Evolutionary conservation across 495 filamentous ascomycete genomes (phyloP).

Genomic region (Annulohypoxylon moriforme): DNA sequence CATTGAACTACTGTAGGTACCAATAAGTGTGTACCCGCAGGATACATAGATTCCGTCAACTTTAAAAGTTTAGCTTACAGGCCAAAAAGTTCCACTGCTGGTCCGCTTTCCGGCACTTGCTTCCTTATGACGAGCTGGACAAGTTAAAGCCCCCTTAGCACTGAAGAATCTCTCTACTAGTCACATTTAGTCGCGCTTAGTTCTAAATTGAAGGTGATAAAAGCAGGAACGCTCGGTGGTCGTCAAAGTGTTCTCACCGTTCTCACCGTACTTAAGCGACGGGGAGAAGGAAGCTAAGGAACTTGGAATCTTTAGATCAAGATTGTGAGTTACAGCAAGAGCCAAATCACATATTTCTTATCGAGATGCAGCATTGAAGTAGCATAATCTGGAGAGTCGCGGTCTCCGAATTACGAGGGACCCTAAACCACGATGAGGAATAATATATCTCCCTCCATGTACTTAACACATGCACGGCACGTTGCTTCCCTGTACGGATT

Average conservation of each 20-base stretch:
- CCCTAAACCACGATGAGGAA: conserved; percentile 32
- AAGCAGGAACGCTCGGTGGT: conserved; percentile 28
- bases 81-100: conserved; percentile 16
- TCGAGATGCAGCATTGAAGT: not conserved
- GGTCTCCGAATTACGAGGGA: conserved; percentile 2
- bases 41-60: conserved; percentile 5
- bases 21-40: not conserved
- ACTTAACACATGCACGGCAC: conserved; percentile 28
- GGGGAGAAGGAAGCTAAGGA: not conserved
- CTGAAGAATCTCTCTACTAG: conserved; percentile 5
- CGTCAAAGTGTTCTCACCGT: conserved; percentile 3
- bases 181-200: not conserved
- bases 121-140: conserved; percentile 21
- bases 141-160: conserved; percentile 3
- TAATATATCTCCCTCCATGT: conserved; percentile 27
- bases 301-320: not conserved
- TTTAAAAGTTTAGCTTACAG: conserved; percentile 14
- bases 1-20: conserved; percentile 11
- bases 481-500: conserved; percentile 32
- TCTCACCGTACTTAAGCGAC: not conserved
- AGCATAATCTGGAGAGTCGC: not conserved
- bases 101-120: conserved; percentile 38
- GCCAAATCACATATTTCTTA: not conserved
- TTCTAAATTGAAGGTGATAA: conserved; percentile 23
- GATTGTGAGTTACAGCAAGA: not conserved